These are phyloP conservation scores for Dimargaris xerosporica DNA, from an alignment of 192 early-diverging fungal species.

Conservation along the genomic window DNA sequence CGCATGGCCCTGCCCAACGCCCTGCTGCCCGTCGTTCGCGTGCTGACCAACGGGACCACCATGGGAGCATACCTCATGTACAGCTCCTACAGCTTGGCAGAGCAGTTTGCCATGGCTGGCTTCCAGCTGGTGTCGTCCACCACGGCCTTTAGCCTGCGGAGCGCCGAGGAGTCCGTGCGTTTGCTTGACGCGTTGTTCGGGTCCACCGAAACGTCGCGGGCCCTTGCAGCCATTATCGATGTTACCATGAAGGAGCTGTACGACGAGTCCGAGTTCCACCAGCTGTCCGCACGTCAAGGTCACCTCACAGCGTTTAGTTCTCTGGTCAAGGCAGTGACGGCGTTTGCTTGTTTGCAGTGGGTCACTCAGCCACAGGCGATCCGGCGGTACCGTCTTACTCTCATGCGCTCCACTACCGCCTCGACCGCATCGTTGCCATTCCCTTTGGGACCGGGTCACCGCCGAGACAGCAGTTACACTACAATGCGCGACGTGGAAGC, in stretches of 20 bases:
- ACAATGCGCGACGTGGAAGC: not conserved
- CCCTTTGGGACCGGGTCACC: too few species aligned
- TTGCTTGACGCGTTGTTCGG: slow-evolving; percentile 94
- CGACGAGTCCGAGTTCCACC: slow-evolving; percentile 47
- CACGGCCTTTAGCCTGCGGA: slow-evolving; percentile 45
- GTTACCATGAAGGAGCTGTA: slow-evolving; percentile 59
- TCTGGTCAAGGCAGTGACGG: slow-evolving; percentile 67
- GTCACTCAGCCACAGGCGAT: slow-evolving; percentile 48
- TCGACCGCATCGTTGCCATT: too few species aligned
- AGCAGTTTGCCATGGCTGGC: slow-evolving; percentile 57
- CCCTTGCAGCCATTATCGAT: slow-evolving; percentile 63
- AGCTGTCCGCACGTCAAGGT: slow-evolving; percentile 36
- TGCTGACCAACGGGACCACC: slow-evolving; percentile 45
- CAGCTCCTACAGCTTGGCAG: slow-evolving; percentile 55
- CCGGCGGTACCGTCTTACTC: slow-evolving; percentile 23
- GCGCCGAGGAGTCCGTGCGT: slow-evolving; percentile 76
- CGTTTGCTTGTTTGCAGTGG: slow-evolving; percentile 71
- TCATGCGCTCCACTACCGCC: slow-evolving; percentile 14
- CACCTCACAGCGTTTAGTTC: slow-evolving; percentile 51
- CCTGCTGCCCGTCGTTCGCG: slow-evolving; percentile 20
- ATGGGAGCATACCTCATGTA: slow-evolving; percentile 46
- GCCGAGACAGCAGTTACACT: too few species aligned
- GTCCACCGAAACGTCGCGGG: slow-evolving; percentile 81
- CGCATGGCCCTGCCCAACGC: not conserved
- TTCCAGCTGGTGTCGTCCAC: slow-evolving; percentile 66